Evolutionary conservation across 805 yeast genomes (phyloP).

Genomic region (Cyberlindnera petersonii): DNA sequence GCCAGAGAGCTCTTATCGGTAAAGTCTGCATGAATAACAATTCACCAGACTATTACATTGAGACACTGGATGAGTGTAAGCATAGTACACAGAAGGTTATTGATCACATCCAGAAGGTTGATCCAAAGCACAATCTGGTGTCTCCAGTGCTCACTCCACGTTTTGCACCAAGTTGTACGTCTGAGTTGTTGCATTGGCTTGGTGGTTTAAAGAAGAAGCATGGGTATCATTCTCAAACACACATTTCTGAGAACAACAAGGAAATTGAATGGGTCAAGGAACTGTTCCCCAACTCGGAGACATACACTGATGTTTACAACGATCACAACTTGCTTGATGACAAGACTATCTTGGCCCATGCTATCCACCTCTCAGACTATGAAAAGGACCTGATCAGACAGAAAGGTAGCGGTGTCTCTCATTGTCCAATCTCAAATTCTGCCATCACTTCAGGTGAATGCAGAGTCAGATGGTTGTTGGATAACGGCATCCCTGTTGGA

Average conservation of each 20-base stretch:
- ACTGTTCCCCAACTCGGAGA: slow-evolving; percentile 65
- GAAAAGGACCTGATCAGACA: slow-evolving; percentile 58
- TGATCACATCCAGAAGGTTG: slow-evolving; percentile 48
- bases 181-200: slow-evolving; percentile 55
- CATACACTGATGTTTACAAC: slow-evolving; percentile 77
- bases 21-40: slow-evolving; percentile 91
- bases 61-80: slow-evolving; percentile 52
- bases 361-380: slow-evolving; percentile 63
- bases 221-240: slow-evolving; percentile 78
- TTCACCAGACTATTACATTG: slow-evolving; percentile 68
- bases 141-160: slow-evolving; percentile 86
- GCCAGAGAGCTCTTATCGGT: slow-evolving; percentile 90
- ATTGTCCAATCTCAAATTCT: slow-evolving; percentile 91
- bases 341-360: slow-evolving; percentile 84
- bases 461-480: slow-evolving; percentile 64
- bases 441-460: slow-evolving; percentile 90
- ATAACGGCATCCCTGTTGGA: slow-evolving; percentile 67
- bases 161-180: slow-evolving; percentile 85
- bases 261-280: slow-evolving; percentile 74
- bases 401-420: slow-evolving; percentile 70
- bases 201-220: slow-evolving; percentile 51
- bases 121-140: slow-evolving; percentile 50
- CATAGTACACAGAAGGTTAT: slow-evolving; percentile 53
- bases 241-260: slow-evolving; percentile 72
- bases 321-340: slow-evolving; percentile 53